Conservation (phyloP, 768 basidiomycete species). For the Leccinum rimulosum region DNA sequence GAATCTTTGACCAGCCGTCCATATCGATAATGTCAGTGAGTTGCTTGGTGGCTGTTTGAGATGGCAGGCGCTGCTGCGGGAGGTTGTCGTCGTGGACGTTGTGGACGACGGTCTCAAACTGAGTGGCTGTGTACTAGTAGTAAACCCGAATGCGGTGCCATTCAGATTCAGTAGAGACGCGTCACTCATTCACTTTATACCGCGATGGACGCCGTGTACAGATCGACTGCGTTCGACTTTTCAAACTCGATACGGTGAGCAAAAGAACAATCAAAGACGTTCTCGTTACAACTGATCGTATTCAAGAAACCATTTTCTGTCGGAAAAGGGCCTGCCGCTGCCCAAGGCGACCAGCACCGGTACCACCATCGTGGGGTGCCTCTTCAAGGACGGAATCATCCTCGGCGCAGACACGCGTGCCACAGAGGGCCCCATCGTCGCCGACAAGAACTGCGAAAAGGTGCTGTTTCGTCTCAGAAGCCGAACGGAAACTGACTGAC, state of each 20-base stretch:
- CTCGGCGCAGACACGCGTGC: slow-evolving; percentile 97
- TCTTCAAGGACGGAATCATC: slow-evolving; percentile 90
- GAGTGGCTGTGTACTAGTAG: slow-evolving; percentile 6
- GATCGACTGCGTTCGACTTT: slow-evolving; percentile 69
- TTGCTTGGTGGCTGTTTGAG: background rate
- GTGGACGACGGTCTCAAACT: background rate
- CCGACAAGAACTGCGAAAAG: slow-evolving; percentile 99
- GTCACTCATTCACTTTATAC: background rate
- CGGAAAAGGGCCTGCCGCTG: slow-evolving; percentile 64
- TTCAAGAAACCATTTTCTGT: slow-evolving; percentile 68
- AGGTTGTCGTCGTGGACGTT: slow-evolving; percentile 7
- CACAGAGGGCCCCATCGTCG: slow-evolving; percentile 90
- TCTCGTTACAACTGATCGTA: background rate
- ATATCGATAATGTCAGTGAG: slow-evolving; percentile 12
- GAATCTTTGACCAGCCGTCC: slow-evolving; percentile 66
- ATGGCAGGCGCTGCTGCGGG: background rate
- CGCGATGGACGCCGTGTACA: slow-evolving; percentile 48
- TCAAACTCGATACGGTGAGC: slow-evolving; percentile 68
- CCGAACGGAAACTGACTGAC: background rate
- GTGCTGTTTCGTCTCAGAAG: slow-evolving; percentile 37
- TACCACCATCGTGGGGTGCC: slow-evolving; percentile 96
- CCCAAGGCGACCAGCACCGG: slow-evolving; percentile 91
- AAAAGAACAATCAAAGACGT: background rate
- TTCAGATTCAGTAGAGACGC: slow-evolving; percentile 12
- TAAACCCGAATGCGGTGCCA: slow-evolving; percentile 17